Evolutionary conservation across 108 stramenopile genomes (phyloP).

Genomic region (Cyclotella baltica): DNA sequence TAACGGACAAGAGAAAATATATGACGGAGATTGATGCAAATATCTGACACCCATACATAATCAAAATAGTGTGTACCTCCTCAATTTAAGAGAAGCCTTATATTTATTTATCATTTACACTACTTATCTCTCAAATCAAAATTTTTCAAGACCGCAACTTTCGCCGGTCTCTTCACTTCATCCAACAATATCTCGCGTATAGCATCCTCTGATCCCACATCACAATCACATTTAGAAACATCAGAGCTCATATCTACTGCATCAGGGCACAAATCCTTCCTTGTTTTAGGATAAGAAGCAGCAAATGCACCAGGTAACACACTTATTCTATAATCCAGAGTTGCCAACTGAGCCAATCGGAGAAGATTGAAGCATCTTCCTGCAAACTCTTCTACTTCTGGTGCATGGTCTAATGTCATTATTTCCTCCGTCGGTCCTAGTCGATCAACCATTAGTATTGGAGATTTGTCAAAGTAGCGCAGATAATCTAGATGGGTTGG

Average conservation of each 20-base stretch:
- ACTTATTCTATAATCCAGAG: constrained; percentile 64
- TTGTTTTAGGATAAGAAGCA: constrained; percentile 56
- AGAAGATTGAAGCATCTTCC: constrained; percentile 78
- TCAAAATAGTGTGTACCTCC: too few relatives aligned
- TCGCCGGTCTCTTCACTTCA: constrained; percentile 68
- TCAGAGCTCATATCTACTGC: constrained; percentile 14
- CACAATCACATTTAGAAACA: constrained; percentile 29
- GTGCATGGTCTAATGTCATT: constrained; percentile 64
- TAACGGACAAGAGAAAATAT: too few relatives aligned
- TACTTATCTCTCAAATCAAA: constrained; percentile 26
- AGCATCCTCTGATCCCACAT: constrained; percentile 40
- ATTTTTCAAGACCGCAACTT: constrained; percentile 59
- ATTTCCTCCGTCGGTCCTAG: constrained; percentile 65
- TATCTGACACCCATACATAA: too few relatives aligned
- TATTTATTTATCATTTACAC: background rate
- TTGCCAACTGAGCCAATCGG: constrained; percentile 73
- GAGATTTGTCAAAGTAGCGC: constrained; percentile 62
- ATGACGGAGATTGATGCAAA: too few relatives aligned
- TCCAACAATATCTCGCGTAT: constrained; percentile 64
- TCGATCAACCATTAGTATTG: constrained; percentile 79
- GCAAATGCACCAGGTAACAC: constrained; percentile 78
- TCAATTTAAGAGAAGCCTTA: too few relatives aligned
- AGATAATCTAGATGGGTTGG: constrained; percentile 42
- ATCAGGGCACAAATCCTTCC: constrained; percentile 36
- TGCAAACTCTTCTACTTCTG: constrained; percentile 80